Base-by-base conservation (phyloP, 192 early-diverging fungal genomes). In the Dimargaris cristalligena region DNA sequence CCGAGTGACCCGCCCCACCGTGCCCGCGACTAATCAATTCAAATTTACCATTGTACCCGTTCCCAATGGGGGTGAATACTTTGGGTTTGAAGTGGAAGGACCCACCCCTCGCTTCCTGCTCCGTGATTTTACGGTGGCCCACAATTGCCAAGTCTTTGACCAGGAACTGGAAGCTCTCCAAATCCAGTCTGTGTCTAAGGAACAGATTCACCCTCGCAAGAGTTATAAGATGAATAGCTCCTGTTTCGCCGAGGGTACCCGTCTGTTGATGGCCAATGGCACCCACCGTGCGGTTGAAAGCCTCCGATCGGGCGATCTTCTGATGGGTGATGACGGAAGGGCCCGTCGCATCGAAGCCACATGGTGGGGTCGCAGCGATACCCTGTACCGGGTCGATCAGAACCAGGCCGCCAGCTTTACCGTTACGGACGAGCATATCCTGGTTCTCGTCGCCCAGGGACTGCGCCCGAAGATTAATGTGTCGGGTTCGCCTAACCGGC, bases 191-290 rank as follows among this genome's bases (percentile, higher is more conserved):
- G 95, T 99, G 48, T 93, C 96, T 62, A 99, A 96, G 76, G 95
- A 99, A 70, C 92, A 89, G 2, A 99, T 99, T 60, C 95, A 99
- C 63, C 95, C 94, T 46, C 87, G 95, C 72, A 99, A 99, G 73
- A 92, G 89, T 13, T 99, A 99, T 83, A 99, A 99, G 78, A 96
- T 96, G 95, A 93, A 90, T 68, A 84, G 80, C 61, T 89, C 86
- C 1, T 72, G 77, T 62, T 74, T 74, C 59, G 69, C 66, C 58
- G 55, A 45, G 44, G 73, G 73, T 28, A 74, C 83, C 30, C 74
- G 82, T 66, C 83, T 84, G 16, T 61, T 86, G 60, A 78, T 83
- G 80, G 79, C 69, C 31, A 67, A 71, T 50, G 69, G 73, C 14
- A 26, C 59, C 16, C 26, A 22, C 20, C 52, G n/a, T n/a, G 59